Conservation (phyloP, 2,329 filamentous ascomycete species). For the Phyllosticta citrichinensis region DNA sequence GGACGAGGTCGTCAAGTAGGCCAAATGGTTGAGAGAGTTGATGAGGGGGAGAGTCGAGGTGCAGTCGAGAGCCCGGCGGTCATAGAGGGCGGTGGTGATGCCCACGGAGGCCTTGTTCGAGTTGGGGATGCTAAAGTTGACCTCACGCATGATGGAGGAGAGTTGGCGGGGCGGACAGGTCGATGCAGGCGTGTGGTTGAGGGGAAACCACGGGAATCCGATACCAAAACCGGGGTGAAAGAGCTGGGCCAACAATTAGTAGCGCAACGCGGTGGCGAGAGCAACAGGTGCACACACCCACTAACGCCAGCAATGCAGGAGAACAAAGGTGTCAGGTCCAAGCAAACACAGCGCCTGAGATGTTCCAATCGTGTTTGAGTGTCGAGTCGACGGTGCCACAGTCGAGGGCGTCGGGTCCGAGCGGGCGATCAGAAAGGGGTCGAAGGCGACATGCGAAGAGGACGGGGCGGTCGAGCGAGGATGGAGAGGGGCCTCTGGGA, state of each 20-base stretch:
- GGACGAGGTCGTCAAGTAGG: conserved; percentile 95
- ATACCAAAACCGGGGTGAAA: conserved; percentile 15
- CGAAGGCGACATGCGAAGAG: conserved; percentile 12
- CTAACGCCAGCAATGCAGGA: conserved; percentile 11
- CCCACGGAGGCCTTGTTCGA: conserved; percentile 98
- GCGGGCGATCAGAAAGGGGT: conserved; percentile 8
- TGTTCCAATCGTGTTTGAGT: conserved; percentile 4
- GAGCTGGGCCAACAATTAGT: conserved; percentile 20
- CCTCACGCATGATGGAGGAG: conserved; percentile 81
- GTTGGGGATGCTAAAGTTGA: conserved; percentile 98
- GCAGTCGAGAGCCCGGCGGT: conserved; percentile 93
- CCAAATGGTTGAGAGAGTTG: conserved; percentile 97
- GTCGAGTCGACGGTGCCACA: conserved; percentile 6
- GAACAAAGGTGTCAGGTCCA: conserved; percentile 7
- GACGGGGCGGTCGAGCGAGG: conserved; percentile 9
- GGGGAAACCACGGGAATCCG: not conserved
- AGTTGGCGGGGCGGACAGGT: not conserved
- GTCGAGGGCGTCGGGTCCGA: conserved; percentile 2
- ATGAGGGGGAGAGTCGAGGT: conserved; percentile 95
- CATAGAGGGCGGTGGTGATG: conserved; percentile 96
- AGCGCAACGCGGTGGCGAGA: conserved; percentile 16
- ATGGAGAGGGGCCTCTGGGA: conserved; percentile 1
- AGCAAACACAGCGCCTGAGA: conserved; percentile 7
- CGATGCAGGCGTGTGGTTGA: not conserved
- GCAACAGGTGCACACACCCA: conserved; percentile 3